A percentile compares a stretch with the other conserved stretches of the same genome.
Evolutionary conservation across 2,329 filamentous ascomycete genomes (phyloP).

Genomic region (Diplodia mutila): DNA sequence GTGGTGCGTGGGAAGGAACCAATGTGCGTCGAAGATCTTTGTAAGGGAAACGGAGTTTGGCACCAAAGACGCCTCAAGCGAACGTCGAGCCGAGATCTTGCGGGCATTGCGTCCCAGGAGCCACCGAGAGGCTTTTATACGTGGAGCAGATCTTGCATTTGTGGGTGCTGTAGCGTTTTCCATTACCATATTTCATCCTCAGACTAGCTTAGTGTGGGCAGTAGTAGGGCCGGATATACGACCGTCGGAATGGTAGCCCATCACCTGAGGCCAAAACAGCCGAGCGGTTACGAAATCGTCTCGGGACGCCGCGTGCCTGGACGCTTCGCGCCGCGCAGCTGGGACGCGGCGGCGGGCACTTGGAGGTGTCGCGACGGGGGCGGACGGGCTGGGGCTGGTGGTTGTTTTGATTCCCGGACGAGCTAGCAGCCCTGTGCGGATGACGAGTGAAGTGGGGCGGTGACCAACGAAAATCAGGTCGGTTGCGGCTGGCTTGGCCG

Average conservation of each 20-base stretch:
- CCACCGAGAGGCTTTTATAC: conserved; percentile 20
- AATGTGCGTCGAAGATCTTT: conserved; percentile 14
- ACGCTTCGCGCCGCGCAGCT: background rate
- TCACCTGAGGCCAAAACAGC: conserved; percentile 18
- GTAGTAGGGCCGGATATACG: conserved; percentile 10
- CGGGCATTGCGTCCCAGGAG: conserved; percentile 8
- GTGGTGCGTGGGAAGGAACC: background rate
- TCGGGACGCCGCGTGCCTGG: background rate
- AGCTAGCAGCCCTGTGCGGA: conserved; percentile 9
- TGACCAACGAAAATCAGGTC: conserved; percentile 5
- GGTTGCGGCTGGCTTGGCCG: background rate
- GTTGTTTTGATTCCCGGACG: background rate
- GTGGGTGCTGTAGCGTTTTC: background rate
- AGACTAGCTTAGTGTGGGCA: conserved; percentile 13
- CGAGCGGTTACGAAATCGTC: conserved; percentile 1
- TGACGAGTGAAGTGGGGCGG: conserved; percentile 8
- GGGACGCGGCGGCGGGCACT: background rate
- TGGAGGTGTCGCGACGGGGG: background rate
- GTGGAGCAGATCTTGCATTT: conserved; percentile 16
- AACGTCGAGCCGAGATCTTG: conserved; percentile 4
- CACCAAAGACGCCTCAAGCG: background rate
- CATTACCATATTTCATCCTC: conserved; percentile 12
- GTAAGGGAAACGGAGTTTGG: conserved; percentile 11
- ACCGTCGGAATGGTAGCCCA: conserved; percentile 2
- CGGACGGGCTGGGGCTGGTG: background rate